Conservation (phyloP, 202 grass and related monocot species). For the Digitaria exilis region DNA sequence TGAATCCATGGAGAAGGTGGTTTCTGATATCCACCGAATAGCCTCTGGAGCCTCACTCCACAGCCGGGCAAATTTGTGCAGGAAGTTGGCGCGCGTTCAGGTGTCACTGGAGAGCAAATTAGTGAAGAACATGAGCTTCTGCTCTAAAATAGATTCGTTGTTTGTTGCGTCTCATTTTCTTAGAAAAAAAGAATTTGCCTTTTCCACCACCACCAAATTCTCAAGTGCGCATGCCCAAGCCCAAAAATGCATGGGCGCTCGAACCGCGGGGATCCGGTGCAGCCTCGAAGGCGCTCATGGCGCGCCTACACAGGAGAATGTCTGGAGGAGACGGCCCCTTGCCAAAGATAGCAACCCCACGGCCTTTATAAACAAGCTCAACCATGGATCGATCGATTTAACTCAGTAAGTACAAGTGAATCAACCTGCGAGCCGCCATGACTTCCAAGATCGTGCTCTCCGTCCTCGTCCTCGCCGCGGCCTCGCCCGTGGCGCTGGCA, state of each 20-base stretch:
- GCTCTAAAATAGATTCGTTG: not conserved
- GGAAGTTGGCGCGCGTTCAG: no score
- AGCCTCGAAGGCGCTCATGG: not conserved
- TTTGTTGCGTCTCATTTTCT: not conserved
- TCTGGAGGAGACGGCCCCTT: constrained; percentile 14
- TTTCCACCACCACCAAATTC: not conserved
- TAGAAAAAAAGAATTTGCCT: not conserved
- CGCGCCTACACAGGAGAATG: not conserved
- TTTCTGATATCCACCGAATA: no score
- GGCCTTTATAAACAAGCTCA: constrained; percentile 7
- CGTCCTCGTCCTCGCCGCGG: constrained; percentile 17
- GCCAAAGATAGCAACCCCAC: not conserved
- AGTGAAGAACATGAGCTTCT: not conserved
- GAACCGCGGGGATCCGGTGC: not conserved
- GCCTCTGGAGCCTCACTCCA: no score
- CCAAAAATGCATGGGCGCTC: not conserved
- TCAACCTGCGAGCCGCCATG: not conserved
- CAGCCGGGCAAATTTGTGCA: no score
- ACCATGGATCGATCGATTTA: not conserved
- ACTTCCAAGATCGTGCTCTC: constrained; percentile 15
- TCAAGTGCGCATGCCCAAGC: not conserved
- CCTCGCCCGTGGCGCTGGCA: not conserved
- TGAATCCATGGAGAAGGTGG: no score
- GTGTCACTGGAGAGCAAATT: no score
- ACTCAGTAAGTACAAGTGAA: not conserved